Conservation (phyloP, 164 flowering plant species). For the Vitis vinifera region DNA sequence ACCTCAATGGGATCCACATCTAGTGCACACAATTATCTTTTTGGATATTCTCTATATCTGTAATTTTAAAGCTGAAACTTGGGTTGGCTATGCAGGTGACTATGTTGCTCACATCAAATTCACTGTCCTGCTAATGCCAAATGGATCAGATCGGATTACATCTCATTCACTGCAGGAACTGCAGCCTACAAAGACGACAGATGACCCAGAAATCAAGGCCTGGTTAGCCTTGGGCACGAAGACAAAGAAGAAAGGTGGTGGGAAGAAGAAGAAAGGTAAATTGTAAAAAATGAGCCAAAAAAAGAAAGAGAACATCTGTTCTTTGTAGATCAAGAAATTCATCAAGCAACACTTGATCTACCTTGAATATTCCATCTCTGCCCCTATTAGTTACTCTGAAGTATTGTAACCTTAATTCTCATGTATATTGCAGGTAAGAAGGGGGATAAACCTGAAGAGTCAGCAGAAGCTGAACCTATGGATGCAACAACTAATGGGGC, state of each 20-base stretch:
- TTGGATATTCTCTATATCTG: background rate
- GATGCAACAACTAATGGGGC: conserved; percentile 53
- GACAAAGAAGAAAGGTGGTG: conserved; percentile 96
- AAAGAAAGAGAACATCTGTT: too few relatives aligned
- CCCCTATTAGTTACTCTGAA: too few relatives aligned
- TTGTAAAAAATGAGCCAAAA: too few relatives aligned
- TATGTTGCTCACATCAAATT: conserved; percentile 89
- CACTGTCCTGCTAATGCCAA: conserved; percentile 95
- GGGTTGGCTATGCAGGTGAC: conserved; percentile 61
- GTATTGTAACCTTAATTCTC: background rate
- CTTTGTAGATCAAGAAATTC: too few relatives aligned
- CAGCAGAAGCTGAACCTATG: conserved; percentile 65
- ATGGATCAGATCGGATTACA: conserved; percentile 88
- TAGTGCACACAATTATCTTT: background rate
- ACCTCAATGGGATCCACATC: background rate
- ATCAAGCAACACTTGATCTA: too few relatives aligned
- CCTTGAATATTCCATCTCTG: background rate
- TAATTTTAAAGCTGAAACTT: background rate
- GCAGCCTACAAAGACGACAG: conserved; percentile 67
- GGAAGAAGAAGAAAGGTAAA: conserved; percentile 94
- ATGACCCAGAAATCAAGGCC: conserved; percentile 91
- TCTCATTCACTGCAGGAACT: conserved; percentile 78
- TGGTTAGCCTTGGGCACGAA: conserved; percentile 85
- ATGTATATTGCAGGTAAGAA: conserved; percentile 59
- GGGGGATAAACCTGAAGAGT: conserved; percentile 54